Conservation (phyloP, 768 basidiomycete genomes). For the Russula abietina region DNA sequence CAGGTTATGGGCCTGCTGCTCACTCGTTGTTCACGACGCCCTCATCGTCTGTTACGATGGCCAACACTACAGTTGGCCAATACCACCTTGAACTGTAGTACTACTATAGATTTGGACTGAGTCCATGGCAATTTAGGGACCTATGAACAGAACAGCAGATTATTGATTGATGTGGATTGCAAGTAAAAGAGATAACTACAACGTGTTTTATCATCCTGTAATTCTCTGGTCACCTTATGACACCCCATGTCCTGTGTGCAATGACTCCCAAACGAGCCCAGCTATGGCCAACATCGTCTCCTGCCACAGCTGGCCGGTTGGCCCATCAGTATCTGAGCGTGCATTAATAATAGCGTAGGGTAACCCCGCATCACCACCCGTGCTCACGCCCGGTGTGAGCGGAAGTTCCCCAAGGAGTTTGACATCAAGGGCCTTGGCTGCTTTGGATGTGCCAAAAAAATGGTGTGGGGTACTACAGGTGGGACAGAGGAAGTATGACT, state of each 20-base stretch:
- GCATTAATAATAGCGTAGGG: constrained; percentile 40
- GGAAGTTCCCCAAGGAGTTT: constrained; percentile 76
- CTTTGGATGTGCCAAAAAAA: constrained; percentile 63
- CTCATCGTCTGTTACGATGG: too few species aligned
- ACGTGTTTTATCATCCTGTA: not conserved
- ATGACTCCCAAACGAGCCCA: constrained; percentile 30
- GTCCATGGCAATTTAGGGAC: too few species aligned
- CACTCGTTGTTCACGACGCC: too few species aligned
- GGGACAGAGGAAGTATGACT: constrained; percentile 77
- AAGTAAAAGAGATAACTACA: not conserved
- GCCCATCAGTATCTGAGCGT: constrained; percentile 11
- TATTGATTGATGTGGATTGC: not conserved
- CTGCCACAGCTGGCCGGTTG: constrained; percentile 23
- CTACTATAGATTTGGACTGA: too few species aligned
- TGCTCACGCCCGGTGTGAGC: constrained; percentile 68
- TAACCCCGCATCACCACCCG: constrained; percentile 61
- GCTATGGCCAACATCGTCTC: constrained; percentile 32
- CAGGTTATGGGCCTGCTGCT: too few species aligned
- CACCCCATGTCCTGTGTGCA: not conserved
- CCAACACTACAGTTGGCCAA: too few species aligned
- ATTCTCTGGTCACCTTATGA: not conserved
- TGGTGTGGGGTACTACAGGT: constrained; percentile 58
- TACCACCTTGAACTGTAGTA: too few species aligned
- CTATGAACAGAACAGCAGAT: too few species aligned
- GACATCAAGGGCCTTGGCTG: constrained; percentile 50